Base-by-base conservation (phyloP, 2,329 filamentous ascomycete genomes). In the Decorospora gaudefroyi region DNA sequence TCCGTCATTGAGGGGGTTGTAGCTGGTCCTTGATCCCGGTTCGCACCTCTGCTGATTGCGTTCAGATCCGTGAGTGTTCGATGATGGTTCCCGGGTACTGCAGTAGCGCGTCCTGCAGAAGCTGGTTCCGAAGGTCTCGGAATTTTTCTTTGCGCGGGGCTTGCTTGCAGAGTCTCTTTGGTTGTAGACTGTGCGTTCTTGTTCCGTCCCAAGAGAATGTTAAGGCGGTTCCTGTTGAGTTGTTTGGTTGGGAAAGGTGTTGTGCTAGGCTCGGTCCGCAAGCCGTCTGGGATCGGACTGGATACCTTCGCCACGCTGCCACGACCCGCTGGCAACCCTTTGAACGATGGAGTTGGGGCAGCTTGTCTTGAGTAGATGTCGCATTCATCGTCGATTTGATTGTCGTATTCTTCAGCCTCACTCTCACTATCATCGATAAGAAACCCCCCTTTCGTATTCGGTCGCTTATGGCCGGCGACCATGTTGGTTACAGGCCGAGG, bases 371-470 rank as follows among this genome's bases (percentile, higher is more conserved):
- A 31, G n/a, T 29, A 10, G 10, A 5, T 9, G 10, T 13, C n/a
- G 6, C 8, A 1, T n/a, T 36, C 7, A 10, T 16, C 9, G 13
- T 22, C 26, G 13, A 22, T n/a, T 2, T 23, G 8, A 8, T 39
- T 12, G 9, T 25, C 25, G 8, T 22, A 11, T 6, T 27, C 37
- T 13, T 32, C 36, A 12, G 6, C 23, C 9, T 39, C 42, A 22
- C 25, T 26, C 15, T 41, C 44, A 11, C 43, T 42, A 9, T 41
- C 45, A 19, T 48, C 47, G 19, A 47, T 7, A n/a, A 55, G 15
- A 17, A 53, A 55, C 6, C 52, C 52, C 10, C 46, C 39, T 22
- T 28, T 40, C 5, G 19, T 45, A 11, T 40, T 42, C 5, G 45
- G 48, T 11, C 42, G 45, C 33, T 46, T 51, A 33, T 6, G 13